A percentile compares a stretch with the other conserved stretches of the same genome.
Evolutionary conservation across 2,329 filamentous ascomycete genomes (phyloP).

Genomic region (Fusarium caatingaense): DNA sequence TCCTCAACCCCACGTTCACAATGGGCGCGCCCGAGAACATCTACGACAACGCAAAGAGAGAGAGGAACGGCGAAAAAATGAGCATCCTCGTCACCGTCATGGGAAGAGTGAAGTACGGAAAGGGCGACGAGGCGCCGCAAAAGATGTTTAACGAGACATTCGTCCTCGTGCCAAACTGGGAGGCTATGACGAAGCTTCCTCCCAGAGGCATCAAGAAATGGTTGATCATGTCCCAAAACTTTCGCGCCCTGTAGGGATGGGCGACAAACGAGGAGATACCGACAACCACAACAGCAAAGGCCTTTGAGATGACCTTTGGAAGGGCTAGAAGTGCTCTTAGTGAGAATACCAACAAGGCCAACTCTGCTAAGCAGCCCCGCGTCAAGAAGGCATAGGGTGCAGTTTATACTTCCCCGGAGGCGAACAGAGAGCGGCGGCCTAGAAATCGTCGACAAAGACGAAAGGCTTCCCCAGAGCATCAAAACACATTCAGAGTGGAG

Average conservation of each 20-base stretch:
- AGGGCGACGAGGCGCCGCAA: constrained; percentile 69
- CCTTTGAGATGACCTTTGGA: constrained; percentile 2
- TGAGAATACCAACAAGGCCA: constrained; percentile 23
- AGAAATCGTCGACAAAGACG: not conserved
- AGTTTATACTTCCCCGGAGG: not conserved
- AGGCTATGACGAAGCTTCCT: constrained; percentile 64
- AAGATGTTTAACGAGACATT: constrained; percentile 84
- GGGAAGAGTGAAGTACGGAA: constrained; percentile 77
- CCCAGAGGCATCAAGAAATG: constrained; percentile 67
- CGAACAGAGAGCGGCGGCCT: not conserved
- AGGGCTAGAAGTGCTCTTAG: constrained; percentile 6
- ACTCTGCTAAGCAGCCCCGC: constrained; percentile 15
- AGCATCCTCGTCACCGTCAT: constrained; percentile 79
- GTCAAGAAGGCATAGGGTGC: constrained; percentile 20
- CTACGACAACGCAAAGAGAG: constrained; percentile 55
- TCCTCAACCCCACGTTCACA: constrained; percentile 76
- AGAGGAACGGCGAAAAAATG: constrained; percentile 67
- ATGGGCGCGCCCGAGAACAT: constrained; percentile 65
- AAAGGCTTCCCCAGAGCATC: not conserved
- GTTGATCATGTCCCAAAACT: constrained; percentile 79
- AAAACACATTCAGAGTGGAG: not conserved
- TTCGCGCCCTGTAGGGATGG: constrained; percentile 63
- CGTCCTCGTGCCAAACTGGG: constrained; percentile 82
- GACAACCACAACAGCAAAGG: constrained; percentile 6
- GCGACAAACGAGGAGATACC: constrained; percentile 5